These are phyloP conservation scores for Stentor roeselii DNA, from an alignment of 73 alveolate species.

Conservation along the genomic window DNA sequence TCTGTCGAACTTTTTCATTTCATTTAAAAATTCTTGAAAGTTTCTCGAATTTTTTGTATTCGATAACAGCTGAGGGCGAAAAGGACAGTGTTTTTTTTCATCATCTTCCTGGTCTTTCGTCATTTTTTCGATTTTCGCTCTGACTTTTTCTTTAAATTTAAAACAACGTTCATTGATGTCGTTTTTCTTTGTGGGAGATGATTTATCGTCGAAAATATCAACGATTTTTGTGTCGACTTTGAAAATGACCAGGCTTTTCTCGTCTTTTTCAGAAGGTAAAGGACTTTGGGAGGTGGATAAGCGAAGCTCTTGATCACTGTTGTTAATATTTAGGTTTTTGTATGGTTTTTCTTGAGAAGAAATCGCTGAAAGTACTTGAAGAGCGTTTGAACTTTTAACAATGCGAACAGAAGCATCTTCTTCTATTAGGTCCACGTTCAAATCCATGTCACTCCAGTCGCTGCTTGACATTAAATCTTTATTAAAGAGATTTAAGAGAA, in stretches of 20 bases:
- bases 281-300: neutral
- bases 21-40: constrained; percentile 12
- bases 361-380: neutral
- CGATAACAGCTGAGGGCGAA: neutral
- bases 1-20: neutral
- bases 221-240: neutral
- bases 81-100: constrained; percentile 13
- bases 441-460: neutral
- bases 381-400: neutral
- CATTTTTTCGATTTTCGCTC: constrained; percentile 12
- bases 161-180: neutral
- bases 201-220: neutral
- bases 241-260: neutral
- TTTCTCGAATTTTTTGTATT: neutral
- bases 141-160: constrained; percentile 15
- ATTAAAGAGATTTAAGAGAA: too few species aligned
- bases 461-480: neutral
- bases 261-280: too few species aligned
- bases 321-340: neutral
- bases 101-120: neutral
- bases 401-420: neutral
- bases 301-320: neutral
- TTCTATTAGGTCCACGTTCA: too few species aligned
- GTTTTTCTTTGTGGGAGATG: neutral
- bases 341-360: neutral